Evolutionary conservation across 2,329 filamentous ascomycete species (phyloP), one percentile per base, ranked within the genome.

Genomic region (Daldinia eschscholtzii): DNA sequence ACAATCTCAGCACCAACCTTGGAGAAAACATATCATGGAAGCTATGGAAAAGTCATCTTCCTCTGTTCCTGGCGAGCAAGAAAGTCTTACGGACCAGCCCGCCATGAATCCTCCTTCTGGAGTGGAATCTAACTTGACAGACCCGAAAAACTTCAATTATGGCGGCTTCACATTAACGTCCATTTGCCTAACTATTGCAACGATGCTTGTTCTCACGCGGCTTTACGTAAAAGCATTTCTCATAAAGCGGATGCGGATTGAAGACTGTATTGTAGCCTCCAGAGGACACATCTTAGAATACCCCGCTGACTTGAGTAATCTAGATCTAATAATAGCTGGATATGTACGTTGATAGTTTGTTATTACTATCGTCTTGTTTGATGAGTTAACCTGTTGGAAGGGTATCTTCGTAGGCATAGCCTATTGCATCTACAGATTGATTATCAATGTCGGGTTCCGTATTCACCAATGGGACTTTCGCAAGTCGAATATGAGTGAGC

Each of bases 201-300:
- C 33, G 2, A 6, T 42, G 4, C 23, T 39, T 12, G 35, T 56
- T n/a, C 1, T 56, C 12, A 28, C 15, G 5, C 53, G 35, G 2
- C 18, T 56, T 26, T 56, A 56, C 20, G 33, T 12, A 4, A 56
- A 23, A 6, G 20, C 26, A 1, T 56, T 56, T 12, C 53, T 39
- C 20, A 56, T 39, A 6, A 41, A 26, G 33, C 33, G 33, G 6
- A 23, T 56, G 15, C 13, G 23, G 26, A 39, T 42, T 15, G 53
- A 57, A 28, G 53, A 57, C 15, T 41, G 53, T 57, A 57, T 7
- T 15, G 15, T 35, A 53, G 15, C 52, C 30, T 41, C 33, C 18
- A 33, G 9, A 33, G 30, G 20, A 12, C 12, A 18, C 4, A 3
- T 15, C 9, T 4, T 39, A 15, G 4, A n/a, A 39, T 3, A 10